These are phyloP conservation scores for Barbarea vulgaris DNA, from an alignment of 345 rosid genomes.

Conservation along the genomic window DNA sequence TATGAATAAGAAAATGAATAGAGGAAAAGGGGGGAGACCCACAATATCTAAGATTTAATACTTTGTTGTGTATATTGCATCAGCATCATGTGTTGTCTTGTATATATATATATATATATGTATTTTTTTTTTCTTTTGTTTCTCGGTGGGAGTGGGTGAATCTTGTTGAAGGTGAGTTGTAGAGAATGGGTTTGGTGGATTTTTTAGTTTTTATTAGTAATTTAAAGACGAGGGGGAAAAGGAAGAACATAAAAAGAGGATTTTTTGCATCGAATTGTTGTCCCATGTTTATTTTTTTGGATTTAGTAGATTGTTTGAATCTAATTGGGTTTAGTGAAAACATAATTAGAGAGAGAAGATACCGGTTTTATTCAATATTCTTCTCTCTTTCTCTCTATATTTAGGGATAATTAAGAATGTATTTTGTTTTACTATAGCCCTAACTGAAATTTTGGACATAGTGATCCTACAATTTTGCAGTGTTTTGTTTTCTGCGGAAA, in stretches of 20 bases:
- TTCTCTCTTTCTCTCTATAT: not conserved
- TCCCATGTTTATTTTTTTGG: slow-evolving; percentile 34
- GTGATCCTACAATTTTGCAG: not conserved
- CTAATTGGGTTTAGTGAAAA: slow-evolving; percentile 39
- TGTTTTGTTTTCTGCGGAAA: not conserved
- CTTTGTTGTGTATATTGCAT: slow-evolving; percentile 40
- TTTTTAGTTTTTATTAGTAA: slow-evolving; percentile 23
- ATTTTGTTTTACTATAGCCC: slow-evolving; percentile 8
- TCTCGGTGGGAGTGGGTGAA: slow-evolving; percentile 42
- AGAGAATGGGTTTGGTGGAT: slow-evolving; percentile 36
- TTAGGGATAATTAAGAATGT: slow-evolving; percentile 20
- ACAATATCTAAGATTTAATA: slow-evolving; percentile 55
- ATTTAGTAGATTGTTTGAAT: slow-evolving; percentile 29
- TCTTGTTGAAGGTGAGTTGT: slow-evolving; percentile 31
- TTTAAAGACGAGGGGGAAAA: not conserved
- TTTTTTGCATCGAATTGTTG: slow-evolving; percentile 29
- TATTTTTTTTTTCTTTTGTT: not conserved
- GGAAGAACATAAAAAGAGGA: slow-evolving; percentile 26
- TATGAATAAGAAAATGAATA: slow-evolving; percentile 36
- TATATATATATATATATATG: slow-evolving; percentile 19
- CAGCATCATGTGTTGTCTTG: slow-evolving; percentile 37
- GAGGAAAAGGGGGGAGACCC: slow-evolving; percentile 47
- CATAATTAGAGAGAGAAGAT: slow-evolving; percentile 30
- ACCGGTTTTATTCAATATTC: not conserved
- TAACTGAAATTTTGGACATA: slow-evolving; percentile 9